phyloP scores from a whole-genome alignment of 768 basidiomycete genomes.

The Leccinum barrowsii region DNA sequence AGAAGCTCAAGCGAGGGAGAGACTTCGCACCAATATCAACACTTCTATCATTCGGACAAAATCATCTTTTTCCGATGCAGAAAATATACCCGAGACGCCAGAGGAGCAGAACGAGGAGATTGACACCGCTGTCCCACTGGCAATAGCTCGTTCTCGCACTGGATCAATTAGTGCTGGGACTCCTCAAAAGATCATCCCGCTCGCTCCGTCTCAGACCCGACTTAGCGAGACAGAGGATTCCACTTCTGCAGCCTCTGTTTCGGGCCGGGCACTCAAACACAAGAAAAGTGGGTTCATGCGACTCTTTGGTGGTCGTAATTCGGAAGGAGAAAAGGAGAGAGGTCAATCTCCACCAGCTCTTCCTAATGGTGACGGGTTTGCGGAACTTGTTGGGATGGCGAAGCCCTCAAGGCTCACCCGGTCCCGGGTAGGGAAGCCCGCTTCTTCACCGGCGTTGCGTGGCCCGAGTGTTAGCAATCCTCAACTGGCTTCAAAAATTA shows the following conservation, averaged over 20 bases:
- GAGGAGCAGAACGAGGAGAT: constrained; percentile 23
- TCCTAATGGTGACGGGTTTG: constrained; percentile 38
- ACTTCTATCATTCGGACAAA: constrained; percentile 23
- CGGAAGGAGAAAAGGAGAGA: constrained; percentile 34
- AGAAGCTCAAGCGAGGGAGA: constrained; percentile 69
- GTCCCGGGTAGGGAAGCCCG: constrained; percentile 41
- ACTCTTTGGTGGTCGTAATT: constrained; percentile 55
- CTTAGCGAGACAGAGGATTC: constrained; percentile 46
- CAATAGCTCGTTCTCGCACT: constrained; percentile 37
- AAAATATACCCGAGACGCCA: constrained; percentile 24
- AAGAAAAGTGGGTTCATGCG: constrained; percentile 84
- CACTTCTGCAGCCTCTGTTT: constrained; percentile 11
- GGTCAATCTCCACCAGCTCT: constrained; percentile 56
- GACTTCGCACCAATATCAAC: constrained; percentile 50
- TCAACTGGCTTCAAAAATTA: constrained; percentile 15
- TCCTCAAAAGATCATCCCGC: constrained; percentile 40
- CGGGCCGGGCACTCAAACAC: constrained; percentile 56
- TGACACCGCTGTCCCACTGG: constrained; percentile 16
- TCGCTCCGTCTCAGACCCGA: constrained; percentile 35
- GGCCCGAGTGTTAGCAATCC: constrained; percentile 15
- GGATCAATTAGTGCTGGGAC: constrained; percentile 63
- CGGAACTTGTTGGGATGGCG: constrained; percentile 27
- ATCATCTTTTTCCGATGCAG: constrained; percentile 33
- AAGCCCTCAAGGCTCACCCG: constrained; percentile 30
- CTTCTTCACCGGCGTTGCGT: constrained; percentile 35